A percentile compares a stretch with the other conserved stretches of the same genome.
These are phyloP conservation scores for Stromatinia cepivora DNA, from an alignment of 2,329 filamentous ascomycete genomes.

Conservation along the genomic window DNA sequence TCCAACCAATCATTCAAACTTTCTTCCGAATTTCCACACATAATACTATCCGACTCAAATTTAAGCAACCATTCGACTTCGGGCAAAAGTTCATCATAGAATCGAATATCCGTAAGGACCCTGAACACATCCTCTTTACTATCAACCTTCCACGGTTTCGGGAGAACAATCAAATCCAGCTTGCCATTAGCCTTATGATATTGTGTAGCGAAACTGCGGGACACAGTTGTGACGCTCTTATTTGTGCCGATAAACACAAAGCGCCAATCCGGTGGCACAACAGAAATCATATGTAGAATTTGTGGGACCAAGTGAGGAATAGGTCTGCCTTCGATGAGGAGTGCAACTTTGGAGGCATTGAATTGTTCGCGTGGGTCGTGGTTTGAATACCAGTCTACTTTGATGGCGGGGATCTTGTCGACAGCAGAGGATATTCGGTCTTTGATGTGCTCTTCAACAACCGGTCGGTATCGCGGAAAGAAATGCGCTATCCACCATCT, in stretches of 20 bases:
- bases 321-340: conserved; percentile 56
- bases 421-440: conserved; percentile 34
- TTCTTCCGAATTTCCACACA: conserved; percentile 55
- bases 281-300: conserved; percentile 57
- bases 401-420: conserved; percentile 37
- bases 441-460: conserved; percentile 43
- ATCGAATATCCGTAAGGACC: conserved; percentile 54
- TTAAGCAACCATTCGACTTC: conserved; percentile 56
- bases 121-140: conserved; percentile 53
- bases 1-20: conserved; percentile 37
- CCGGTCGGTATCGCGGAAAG: conserved; percentile 47
- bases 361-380: conserved; percentile 36
- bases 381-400: conserved; percentile 39
- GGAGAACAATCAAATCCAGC: conserved; percentile 28
- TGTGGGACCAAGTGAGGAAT: conserved; percentile 53
- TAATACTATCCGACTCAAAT: conserved; percentile 58
- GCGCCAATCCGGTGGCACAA: conserved; percentile 58
- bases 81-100: conserved; percentile 49
- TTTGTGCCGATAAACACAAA: conserved; percentile 54
- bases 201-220: conserved; percentile 49
- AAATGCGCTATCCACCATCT: conserved; percentile 52
- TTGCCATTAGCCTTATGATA: conserved; percentile 53
- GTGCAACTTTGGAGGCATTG: conserved; percentile 50
- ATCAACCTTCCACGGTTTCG: conserved; percentile 31
- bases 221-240: conserved; percentile 49